These are phyloP conservation scores for Fusarium aywerte DNA, from an alignment of 2,329 filamentous ascomycete species.

Conservation along the genomic window DNA sequence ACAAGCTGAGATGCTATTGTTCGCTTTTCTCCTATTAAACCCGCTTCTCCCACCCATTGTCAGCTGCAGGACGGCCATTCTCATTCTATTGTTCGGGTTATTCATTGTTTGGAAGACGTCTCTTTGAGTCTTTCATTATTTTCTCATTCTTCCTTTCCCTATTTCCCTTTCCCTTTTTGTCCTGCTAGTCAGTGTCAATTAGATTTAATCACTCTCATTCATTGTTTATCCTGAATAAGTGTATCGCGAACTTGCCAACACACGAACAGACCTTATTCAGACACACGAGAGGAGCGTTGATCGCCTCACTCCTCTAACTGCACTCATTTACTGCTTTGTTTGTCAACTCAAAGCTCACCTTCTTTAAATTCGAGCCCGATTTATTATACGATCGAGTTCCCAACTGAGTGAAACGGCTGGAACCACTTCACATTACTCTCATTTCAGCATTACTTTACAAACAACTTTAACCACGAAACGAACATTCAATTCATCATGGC, in stretches of 20 bases:
- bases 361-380: conserved; percentile 28
- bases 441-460: conserved; percentile 27
- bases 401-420: conserved; percentile 46
- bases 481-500: conserved; percentile 43
- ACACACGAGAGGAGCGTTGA: conserved; percentile 49
- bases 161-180: conserved; percentile 36
- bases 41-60: conserved; percentile 35
- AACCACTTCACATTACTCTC: conserved; percentile 45
- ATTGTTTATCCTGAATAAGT: conserved; percentile 28
- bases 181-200: conserved; percentile 42
- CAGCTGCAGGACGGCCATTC: conserved; percentile 42
- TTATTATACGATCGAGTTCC: conserved; percentile 38
- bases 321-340: conserved; percentile 38
- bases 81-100: conserved; percentile 45
- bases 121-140: conserved; percentile 42
- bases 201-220: conserved; percentile 43
- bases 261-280: conserved; percentile 36
- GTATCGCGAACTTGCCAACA: conserved; percentile 29
- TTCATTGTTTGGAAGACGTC: conserved; percentile 43
- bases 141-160: conserved; percentile 42
- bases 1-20: conserved; percentile 38
- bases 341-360: conserved; percentile 18
- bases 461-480: conserved; percentile 24
- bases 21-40: conserved; percentile 45
- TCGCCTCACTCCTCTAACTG: conserved; percentile 44